phyloP scores from a whole-genome alignment of 345 rosid species.

The Euphorbia tirucalli region DNA sequence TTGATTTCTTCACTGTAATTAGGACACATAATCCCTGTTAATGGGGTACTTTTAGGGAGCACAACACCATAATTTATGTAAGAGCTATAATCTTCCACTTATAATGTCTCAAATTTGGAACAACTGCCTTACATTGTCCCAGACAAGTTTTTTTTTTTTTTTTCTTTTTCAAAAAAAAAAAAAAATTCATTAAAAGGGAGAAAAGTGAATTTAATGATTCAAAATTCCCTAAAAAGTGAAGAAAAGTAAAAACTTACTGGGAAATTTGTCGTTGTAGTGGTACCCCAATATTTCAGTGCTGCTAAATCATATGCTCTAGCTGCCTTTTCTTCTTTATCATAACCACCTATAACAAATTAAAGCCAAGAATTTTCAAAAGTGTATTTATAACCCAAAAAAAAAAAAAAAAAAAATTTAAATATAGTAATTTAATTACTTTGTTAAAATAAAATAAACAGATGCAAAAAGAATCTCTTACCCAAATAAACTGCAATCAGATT shows the following conservation, averaged over 20 bases:
- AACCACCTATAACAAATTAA: slow-evolving; percentile 17
- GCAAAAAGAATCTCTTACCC: slow-evolving; percentile 15
- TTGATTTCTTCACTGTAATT: not conserved
- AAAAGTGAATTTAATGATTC: not conserved
- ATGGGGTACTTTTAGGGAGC: slow-evolving; percentile 20
- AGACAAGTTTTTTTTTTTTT: not conserved
- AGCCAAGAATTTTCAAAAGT: no score
- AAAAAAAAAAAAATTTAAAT: not conserved
- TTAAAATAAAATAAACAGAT: not conserved
- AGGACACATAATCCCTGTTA: slow-evolving; percentile 15
- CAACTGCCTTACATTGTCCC: slow-evolving; percentile 11
- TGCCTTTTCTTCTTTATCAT: slow-evolving; percentile 35
- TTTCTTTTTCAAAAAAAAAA: not conserved
- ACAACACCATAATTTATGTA: slow-evolving; percentile 6
- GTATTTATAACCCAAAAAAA: no score
- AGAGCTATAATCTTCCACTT: not conserved
- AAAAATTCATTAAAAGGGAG: not conserved
- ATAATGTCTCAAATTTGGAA: not conserved
- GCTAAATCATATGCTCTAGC: slow-evolving; percentile 37
- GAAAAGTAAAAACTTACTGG: slow-evolving; percentile 19
- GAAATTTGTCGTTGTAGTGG: slow-evolving; percentile 32
- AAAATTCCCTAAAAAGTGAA: slow-evolving; percentile 8
- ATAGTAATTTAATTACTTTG: not conserved
- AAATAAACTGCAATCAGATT: slow-evolving; percentile 29
- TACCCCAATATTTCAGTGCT: slow-evolving; percentile 33